Evolutionary conservation across 2,329 filamentous ascomycete species (phyloP).

Genomic region (Bipolaris gigantea): DNA sequence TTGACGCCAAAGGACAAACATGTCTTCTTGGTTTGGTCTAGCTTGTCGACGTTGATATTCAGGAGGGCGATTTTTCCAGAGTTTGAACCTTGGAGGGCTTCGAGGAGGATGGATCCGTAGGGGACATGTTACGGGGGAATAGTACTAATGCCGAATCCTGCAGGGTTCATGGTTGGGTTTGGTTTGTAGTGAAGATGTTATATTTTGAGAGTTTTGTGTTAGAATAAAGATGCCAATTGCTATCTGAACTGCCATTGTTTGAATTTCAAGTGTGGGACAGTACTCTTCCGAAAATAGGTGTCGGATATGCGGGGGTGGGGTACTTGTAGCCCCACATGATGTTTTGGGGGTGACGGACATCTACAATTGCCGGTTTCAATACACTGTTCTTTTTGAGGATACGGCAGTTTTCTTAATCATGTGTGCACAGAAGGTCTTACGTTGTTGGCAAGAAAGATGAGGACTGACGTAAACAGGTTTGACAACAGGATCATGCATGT

Average conservation of each 20-base stretch:
- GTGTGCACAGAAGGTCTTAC: neutral
- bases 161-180: conserved; percentile 22
- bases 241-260: neutral
- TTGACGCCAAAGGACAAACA: conserved; percentile 27
- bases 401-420: too few species aligned
- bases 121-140: conserved; percentile 22
- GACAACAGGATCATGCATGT: too few species aligned
- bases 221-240: neutral
- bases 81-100: conserved; percentile 23
- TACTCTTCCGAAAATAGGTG: neutral
- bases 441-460: too few species aligned
- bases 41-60: conserved; percentile 25
- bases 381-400: neutral
- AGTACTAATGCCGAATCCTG: conserved; percentile 27
- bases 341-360: conserved; percentile 3
- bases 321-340: conserved; percentile 9
- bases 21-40: conserved; percentile 24
- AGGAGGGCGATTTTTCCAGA: conserved; percentile 32
- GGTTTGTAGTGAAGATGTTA: neutral
- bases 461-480: too few species aligned
- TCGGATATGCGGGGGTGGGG: conserved; percentile 5
- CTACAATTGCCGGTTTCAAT: neutral
- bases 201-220: neutral
- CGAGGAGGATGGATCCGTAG: conserved; percentile 21
- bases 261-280: neutral